Conservation (phyloP, 2,329 filamentous ascomycete genomes). For the Stagonosporopsis chrysanthemi region DNA sequence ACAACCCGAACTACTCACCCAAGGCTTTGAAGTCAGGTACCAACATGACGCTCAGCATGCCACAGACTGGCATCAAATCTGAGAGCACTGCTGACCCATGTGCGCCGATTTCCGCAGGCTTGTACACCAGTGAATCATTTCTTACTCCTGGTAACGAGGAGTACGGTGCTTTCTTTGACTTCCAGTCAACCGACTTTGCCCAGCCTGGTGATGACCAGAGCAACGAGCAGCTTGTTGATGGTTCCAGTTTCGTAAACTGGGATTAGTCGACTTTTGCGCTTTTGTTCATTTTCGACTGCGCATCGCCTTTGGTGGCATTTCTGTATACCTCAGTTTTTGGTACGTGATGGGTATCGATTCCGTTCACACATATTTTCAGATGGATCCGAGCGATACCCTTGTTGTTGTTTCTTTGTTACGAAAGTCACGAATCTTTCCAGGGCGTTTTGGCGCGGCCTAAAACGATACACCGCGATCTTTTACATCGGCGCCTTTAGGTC, state of each 20-base stretch:
- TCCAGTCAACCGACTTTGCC: slow-evolving; percentile 24
- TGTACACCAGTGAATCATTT: slow-evolving; percentile 27
- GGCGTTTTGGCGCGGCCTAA: slow-evolving; percentile 15
- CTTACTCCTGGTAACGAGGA: slow-evolving; percentile 33
- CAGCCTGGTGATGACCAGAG: slow-evolving; percentile 28
- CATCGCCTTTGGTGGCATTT: background rate
- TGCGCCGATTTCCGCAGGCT: slow-evolving; percentile 31
- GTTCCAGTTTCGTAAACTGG: slow-evolving; percentile 36
- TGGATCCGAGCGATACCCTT: slow-evolving; percentile 11
- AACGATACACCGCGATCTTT: slow-evolving; percentile 11
- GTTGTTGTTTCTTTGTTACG: slow-evolving; percentile 9
- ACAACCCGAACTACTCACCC: slow-evolving; percentile 53
- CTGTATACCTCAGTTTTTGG: slow-evolving; percentile 8
- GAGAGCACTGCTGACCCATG: slow-evolving; percentile 30
- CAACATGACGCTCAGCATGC: slow-evolving; percentile 39
- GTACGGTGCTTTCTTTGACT: slow-evolving; percentile 35
- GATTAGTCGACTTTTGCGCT: slow-evolving; percentile 18
- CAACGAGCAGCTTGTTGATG: slow-evolving; percentile 31
- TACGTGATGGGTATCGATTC: slow-evolving; percentile 9
- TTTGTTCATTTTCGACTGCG: background rate
- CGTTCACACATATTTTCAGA: slow-evolving; percentile 17
- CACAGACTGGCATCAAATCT: slow-evolving; percentile 41
- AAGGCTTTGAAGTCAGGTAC: slow-evolving; percentile 32
- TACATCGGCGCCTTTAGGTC: slow-evolving; percentile 24
- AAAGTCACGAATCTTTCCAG: slow-evolving; percentile 14